Evolutionary conservation across 2,329 filamentous ascomycete species (phyloP).

Genomic region (Sarocladium brachiariae): DNA sequence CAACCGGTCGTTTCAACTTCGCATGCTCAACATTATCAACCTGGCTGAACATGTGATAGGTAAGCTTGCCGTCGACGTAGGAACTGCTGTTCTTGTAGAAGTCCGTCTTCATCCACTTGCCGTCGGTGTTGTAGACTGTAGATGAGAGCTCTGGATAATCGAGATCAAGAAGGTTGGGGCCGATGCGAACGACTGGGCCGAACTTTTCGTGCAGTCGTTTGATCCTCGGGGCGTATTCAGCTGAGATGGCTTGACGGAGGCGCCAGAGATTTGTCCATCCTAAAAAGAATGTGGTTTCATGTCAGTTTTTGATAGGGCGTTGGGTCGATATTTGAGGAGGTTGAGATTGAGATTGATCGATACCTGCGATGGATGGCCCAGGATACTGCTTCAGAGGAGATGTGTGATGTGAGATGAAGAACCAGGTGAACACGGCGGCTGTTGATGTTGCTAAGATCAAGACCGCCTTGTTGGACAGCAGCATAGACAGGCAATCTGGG

Average conservation of each 20-base stretch:
- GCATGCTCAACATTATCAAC: slow-evolving; percentile 17
- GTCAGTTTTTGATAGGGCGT: not conserved
- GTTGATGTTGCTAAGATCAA: not conserved
- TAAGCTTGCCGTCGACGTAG: slow-evolving; percentile 19
- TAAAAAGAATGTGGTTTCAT: not conserved
- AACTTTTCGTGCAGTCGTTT: slow-evolving; percentile 29
- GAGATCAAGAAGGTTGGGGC: slow-evolving; percentile 30
- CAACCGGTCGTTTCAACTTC: slow-evolving; percentile 18
- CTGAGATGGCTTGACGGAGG: slow-evolving; percentile 21
- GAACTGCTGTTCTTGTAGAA: slow-evolving; percentile 21
- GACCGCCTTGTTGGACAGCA: not conserved
- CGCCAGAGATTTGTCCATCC: slow-evolving; percentile 31
- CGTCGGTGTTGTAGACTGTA: slow-evolving; percentile 27
- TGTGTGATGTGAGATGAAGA: slow-evolving; percentile 4
- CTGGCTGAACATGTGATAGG: slow-evolving; percentile 19
- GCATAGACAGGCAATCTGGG: not conserved
- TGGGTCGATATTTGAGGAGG: too few species aligned
- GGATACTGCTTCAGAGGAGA: slow-evolving; percentile 24
- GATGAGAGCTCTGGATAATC: slow-evolving; percentile 29
- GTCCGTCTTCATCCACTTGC: slow-evolving; percentile 24
- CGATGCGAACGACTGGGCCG: slow-evolving; percentile 34
- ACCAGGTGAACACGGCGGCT: slow-evolving; percentile 7
- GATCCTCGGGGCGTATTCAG: slow-evolving; percentile 22
- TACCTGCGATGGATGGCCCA: slow-evolving; percentile 25
- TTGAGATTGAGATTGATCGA: too few species aligned